Base-by-base conservation (phyloP, 2,329 filamentous ascomycete species). In the Epichloe glyceriae region DNA sequence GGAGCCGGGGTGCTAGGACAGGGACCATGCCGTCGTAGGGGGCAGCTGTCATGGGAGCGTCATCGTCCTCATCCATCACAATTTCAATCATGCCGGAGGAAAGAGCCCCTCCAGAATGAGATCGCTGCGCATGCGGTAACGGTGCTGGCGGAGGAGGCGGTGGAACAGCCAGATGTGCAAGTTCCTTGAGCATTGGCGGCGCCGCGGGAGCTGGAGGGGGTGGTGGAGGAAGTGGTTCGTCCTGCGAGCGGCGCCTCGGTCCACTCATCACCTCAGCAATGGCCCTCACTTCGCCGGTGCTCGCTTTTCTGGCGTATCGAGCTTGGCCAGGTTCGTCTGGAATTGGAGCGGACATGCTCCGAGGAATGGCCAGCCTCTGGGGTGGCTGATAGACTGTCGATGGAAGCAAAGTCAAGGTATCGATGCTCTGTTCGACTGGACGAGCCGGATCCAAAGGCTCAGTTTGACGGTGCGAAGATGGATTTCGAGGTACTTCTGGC, bases 91-190 rank as follows among this genome's bases (percentile, higher is more conserved):
- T 75, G 4, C 75, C 79, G 0, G 76, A 74, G 7, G 70, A 72
- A 15, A 71, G 56, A 2, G 70, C 70, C 53, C 74, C 71, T 54
- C 73, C 70, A 44, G 73, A 61, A 7, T 67, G 66, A 2, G 68
- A 63, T 58, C 35, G 68, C 64, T 42, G 67, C 60, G 44, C 67
- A 48, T 72, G 67, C 0, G 75, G 75, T 4, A 82, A 64, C 1
- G 80, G 80, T 1, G 78, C 74, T 0, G 79, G 80, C 1, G 80
- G 80, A 0, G 80, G 80, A 0, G 80, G 79, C 1, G 80, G 80
- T 1, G 79, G 79, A 22, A 67, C 70, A 20, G 78, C 78, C 26
- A 84, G 64, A 61, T 84, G 80, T 56, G 80, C 77, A 11, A 84
- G 71, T 61, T 84, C 79, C 63, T 76, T 80, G 37, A 84, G 62